Evolutionary conservation across 345 rosid species (phyloP), one percentile per base, ranked within the genome.

Genomic region (Syzygium aromaticum): DNA sequence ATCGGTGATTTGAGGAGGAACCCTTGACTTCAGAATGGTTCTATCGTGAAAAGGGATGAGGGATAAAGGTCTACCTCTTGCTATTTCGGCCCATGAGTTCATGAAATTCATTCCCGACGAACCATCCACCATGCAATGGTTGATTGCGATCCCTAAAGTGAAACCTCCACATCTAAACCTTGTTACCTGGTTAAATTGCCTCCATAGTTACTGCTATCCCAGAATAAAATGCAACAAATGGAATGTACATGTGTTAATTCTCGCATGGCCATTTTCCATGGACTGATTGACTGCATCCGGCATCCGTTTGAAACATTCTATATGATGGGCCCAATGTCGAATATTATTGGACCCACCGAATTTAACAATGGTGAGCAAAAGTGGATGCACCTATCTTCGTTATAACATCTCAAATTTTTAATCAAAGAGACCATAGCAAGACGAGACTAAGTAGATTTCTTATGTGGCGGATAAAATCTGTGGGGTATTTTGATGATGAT

Each of bases 71-170:
- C 27, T 38, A 14, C 87, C 87, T 78, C 88, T 87, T 51, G 90
- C 90, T 57, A 92, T 54, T 88, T 94, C 95, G 19, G 92, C 89
- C 57, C 93, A 52, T 61, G 95, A 90, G 85, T 87, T 89, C 51
- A 89, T 92, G 84, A 94, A 90, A 63, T 92, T 93, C 86, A 94
- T 87, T 63, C 92, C 93, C 17, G 94, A 94, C 77, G 84, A 89
- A 43, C 96, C 96, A 88, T 94, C 97, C 63, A 92, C 92, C 2
- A 93, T 73, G 2, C 94, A 88, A 86, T 94, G 97, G 61, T 94
- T 89, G 27, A 94, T 89, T 46, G 93, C 92, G 89, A 94, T 92
- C 40, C 92, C 95, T 83, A 94, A 64, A 6, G 94, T 90, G 86
- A 94, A 85, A 33, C 96, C 95, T 23, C 97, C 97, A 53, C 97